Base-by-base conservation (phyloP, 1,284 basidiomycete genomes). In the Termitomyces sp. region DNA sequence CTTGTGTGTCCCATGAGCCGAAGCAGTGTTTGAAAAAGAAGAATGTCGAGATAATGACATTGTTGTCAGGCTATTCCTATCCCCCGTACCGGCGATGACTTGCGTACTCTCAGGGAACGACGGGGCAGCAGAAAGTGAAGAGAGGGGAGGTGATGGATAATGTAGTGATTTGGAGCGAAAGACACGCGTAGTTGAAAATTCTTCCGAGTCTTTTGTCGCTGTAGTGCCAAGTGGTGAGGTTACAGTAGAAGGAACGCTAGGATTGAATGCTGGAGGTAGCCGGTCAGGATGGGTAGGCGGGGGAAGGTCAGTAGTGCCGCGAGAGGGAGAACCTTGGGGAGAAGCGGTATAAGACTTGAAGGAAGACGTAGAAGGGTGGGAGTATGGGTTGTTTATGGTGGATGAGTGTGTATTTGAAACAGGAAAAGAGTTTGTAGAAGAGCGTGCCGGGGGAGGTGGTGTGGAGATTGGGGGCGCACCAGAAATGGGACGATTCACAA, bases 21-120 rank as follows among this genome's bases (percentile, higher is more conserved):
- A 28, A 38, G 28, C 46, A 33, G 31, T 26, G 30, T 43, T 53
- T 24, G 63, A 60, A 4, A 60, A 49, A 30, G 63, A 60, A 4
- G 61, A 49, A 30, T 64, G 61, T 26, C 62, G 48, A 9, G 64
- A 60, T n/a, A 61, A 36, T 3, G 55, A 36, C n/a, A 50, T 38
- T 13, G 52, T 41, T 1, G 31, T 19, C 8, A 36, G 17, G 21
- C 21, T 26, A 5, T 40, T 40, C 40, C 43, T 21, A 31, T 55
- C 19, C 12, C 13, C 21, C 15, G 26, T n/a, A 17, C 36, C 15
- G n/a, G 15, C 65, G 8, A 73, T 64, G 15, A 86, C 60, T 60
- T 86, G 84, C 31, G 82, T 74, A 62, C 84, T 87, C 61, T 87
- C 85, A 0, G 86, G 86, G 1, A 84, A 76, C 0, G 78, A 76